Base-by-base conservation (phyloP, 305 asterid species). In the Fraxinus angustifolia region DNA sequence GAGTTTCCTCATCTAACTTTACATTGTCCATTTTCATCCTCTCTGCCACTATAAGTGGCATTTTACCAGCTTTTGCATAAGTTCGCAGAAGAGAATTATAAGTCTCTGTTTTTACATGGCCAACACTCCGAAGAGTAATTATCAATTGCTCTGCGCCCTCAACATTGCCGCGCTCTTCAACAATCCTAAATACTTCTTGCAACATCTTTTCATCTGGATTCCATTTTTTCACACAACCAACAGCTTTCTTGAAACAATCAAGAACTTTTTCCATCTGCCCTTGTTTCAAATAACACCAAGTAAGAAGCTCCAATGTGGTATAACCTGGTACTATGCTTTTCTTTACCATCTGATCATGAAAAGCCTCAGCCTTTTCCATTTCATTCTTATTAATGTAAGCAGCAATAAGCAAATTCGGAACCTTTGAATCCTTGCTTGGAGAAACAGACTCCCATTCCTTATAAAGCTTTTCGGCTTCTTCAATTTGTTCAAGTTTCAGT, bases 231-330 rank as follows among this genome's bases (percentile, higher is more conserved):
- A 93, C 97, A 81, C 90, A 84, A 5, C 50, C 81, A 73, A 95
- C 82, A 30, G 94, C 91, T 78, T 85, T 89, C 77, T 86, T 82
- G 86, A 93, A 93, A 82, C 87, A 93, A 19, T 88, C 93, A 0
- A 92, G 82, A 75, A 77, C 94, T 80, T 85, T 89, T 0, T 88
- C 87, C 8, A 84, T 67, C 84, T 85, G 82, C 82, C 82, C 84
- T 79, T 82, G 89, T 82, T 92, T 93, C 94, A 90, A 73, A 80
- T 92, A 93, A 80, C 97, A 97, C 88, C 88, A 83, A 6, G 98
- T 91, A 30, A 95, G 86, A 87, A 95, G 93, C 93, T 88, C 97
- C 94, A 96, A 91, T 3, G 99, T 95, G 19, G 97, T 92, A 58
- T 92, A 95, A 48, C 94, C 89, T 8, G 90, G 90, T 31, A 88